Base-by-base conservation (phyloP, 1,284 basidiomycete species). In the Cryptococcus sp. region DNA sequence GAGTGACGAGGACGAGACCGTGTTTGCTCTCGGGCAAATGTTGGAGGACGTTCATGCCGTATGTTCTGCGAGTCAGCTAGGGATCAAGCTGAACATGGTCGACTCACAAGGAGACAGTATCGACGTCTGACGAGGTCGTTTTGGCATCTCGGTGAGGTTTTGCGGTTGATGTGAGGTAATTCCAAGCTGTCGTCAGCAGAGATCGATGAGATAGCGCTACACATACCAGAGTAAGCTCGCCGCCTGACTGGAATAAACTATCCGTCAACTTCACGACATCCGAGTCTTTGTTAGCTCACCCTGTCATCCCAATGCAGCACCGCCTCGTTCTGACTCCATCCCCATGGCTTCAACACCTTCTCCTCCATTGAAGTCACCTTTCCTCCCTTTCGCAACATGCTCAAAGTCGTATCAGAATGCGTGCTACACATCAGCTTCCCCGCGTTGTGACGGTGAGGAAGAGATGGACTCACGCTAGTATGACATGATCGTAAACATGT, bases 41-140 rank as follows among this genome's bases (percentile, higher is more conserved):
- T 59, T 89, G 86, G 4, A 90, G 76, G 43, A 81, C 77, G 65
- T 89, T 89, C 87, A 89, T 88, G 59, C 80, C 80, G 66, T 87
- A 85, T 75, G 70, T 66, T 28, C 56, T 54, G 52, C 19, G 52
- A 38, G 47, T 34, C 31, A 50, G 55, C 46, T 41, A 14, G 32
- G n/a, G 34, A 19, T 42, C 22, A 14, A 18, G n/a, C n/a, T 43
- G 35, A 22, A 3, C 5, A 24, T 5, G 23, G 19, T n/a, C 28
- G 4, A 76, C 83, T 60, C 61, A 86, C 84, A 87, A 63, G 5
- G 83, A 78, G 7, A 87, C 80, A 36, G 78, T 75, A 58, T 84
- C 78, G 12, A 78, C 75, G 59, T 84, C 53, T 5, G 62, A 62
- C 1, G 54, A 50, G 1, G 61, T 80, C 11, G 77, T 75, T 42